Conservation (phyloP, 805 yeast species). For the Phaffomyces opuntiae region DNA sequence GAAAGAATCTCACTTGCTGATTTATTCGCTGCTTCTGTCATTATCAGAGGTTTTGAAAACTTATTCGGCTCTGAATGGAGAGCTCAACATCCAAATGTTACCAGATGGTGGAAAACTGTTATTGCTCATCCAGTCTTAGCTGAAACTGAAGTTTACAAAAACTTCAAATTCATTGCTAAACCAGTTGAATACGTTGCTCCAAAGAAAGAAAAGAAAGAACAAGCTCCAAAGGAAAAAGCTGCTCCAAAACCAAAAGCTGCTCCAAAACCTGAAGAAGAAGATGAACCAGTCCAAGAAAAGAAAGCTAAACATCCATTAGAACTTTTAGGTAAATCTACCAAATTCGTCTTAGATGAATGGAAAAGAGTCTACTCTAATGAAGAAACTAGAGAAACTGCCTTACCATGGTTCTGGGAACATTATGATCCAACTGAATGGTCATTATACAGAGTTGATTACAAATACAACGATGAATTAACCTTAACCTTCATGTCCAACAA, state of each 20-base stretch:
- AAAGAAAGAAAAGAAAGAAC: conserved; percentile 52
- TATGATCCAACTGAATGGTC: conserved; percentile 93
- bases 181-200: conserved; percentile 65
- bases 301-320: conserved; percentile 91
- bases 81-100: conserved; percentile 49
- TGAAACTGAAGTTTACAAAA: conserved; percentile 39
- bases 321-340: conserved; percentile 64
- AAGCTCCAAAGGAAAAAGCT: conserved; percentile 25
- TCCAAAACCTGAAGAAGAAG: conserved; percentile 29
- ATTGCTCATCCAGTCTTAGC: conserved; percentile 39
- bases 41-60: conserved; percentile 47
- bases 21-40: conserved; percentile 42
- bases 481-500: conserved; percentile 97
- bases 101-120: conserved; percentile 68
- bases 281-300: conserved; percentile 48
- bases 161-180: conserved; percentile 53
- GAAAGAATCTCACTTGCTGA: conserved; percentile 65
- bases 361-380: conserved; percentile 95
- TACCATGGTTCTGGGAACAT: conserved; percentile 98
- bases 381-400: conserved; percentile 88
- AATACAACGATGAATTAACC: conserved; percentile 96
- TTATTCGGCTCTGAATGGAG: conserved; percentile 64
- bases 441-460: conserved; percentile 90
- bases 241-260: conserved; percentile 18
- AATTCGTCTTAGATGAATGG: conserved; percentile 80